Evolutionary conservation across 495 filamentous ascomycete genomes (phyloP).

Genomic region (Oidiodendron maius): DNA sequence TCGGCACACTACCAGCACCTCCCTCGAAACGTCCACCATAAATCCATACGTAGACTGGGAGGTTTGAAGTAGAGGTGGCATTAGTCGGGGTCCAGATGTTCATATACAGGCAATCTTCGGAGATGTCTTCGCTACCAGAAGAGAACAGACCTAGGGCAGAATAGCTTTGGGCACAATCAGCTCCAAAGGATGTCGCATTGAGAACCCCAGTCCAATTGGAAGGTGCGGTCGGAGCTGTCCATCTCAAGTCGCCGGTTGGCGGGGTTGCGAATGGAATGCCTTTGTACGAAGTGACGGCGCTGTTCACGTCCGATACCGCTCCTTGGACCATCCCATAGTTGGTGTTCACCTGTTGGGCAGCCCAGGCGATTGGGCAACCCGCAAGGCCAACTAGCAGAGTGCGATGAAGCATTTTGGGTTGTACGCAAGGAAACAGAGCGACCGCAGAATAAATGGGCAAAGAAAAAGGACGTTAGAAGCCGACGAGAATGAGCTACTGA

Average conservation of each 20-base stretch:
- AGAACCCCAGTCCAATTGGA: slow-evolving; percentile 1
- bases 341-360: background rate
- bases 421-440: too few species aligned
- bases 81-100: slow-evolving; percentile 24
- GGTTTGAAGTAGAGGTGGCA: slow-evolving; percentile 15
- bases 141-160: slow-evolving; percentile 2
- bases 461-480: too few species aligned
- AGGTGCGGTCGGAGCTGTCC: slow-evolving; percentile 4
- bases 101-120: slow-evolving; percentile 22
- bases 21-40: slow-evolving; percentile 31
- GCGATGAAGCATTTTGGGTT: background rate
- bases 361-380: background rate
- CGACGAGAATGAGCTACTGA: too few species aligned
- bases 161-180: slow-evolving; percentile 5
- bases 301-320: background rate
- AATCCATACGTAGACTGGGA: slow-evolving; percentile 34
- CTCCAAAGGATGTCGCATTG: slow-evolving; percentile 7
- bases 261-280: slow-evolving; percentile 16
- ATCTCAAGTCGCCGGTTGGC: slow-evolving; percentile 11
- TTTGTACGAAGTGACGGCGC: slow-evolving; percentile 1
- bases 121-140: background rate
- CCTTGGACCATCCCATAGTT: background rate
- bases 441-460: too few species aligned
- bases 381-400: background rate
- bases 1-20: slow-evolving; percentile 24